Evolutionary conservation across 2,329 filamentous ascomycete species (phyloP), one percentile per base, ranked within the genome.

Genomic region (Cryoendolithus antarcticus): DNA sequence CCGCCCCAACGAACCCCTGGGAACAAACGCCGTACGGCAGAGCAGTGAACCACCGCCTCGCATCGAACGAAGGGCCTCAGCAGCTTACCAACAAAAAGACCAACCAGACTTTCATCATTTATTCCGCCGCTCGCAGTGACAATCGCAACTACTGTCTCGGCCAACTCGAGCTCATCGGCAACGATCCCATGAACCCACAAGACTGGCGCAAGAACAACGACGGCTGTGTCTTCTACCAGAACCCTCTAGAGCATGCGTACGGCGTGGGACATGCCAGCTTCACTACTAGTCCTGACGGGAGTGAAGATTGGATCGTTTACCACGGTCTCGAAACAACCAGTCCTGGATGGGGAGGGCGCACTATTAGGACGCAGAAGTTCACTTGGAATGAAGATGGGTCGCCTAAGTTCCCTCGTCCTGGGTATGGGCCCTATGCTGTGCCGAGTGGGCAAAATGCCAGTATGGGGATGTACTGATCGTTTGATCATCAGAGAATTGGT

Each of bases 121-220:
- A 69, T 56, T 62, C 57, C 32, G 68, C 66, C 11, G 68, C 65
- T 1, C 59, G 67, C 30, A 65, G 61, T n/a, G 67, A 71, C 46
- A 72, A 70, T 43, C 58, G 64, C 2, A 70, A 70, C 52, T 72
- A 72, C 54, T 72, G 68, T 44, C 64, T 71, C 15, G 69, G 65
- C 3, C 64, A 67, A 45, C 56, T 71, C 11, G 67, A 71, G 49
- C 61, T 71, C 1, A 52, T 67, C 2, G 67, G 67, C 13, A 51
- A 61, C 12, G 63, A 71, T 41, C 69, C 67, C 0, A 67, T 72
- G 65, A 64, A 69, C 42, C 56, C 58, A 4, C 48, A 59, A 13
- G 64, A 66, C 42, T 71, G 68, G 69, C 51, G 53, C 12, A 72
- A 72, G 53, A 56, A 66, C 44, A 60, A 61, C 31, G 59, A 60